Evolutionary conservation across 306 rosid species (phyloP), one percentile per base, ranked within the genome.

Genomic region (Begonia fuchsioides): DNA sequence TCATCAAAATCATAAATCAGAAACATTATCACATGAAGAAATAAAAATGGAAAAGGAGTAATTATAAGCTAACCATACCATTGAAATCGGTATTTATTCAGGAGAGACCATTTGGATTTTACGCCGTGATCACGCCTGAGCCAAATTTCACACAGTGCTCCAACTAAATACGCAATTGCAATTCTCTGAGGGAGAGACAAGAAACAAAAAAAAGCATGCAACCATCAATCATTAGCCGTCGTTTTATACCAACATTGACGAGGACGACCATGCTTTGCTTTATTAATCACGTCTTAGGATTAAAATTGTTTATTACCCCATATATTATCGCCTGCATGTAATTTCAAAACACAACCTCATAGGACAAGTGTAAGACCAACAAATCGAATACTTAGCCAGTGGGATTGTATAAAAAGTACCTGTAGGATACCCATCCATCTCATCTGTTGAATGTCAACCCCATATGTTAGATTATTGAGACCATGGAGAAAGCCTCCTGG

Each of bases 91-190:
- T 85, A 92, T 61, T 85, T 79, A 64, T 60, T 75, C 52, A 80
- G 49, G 51, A 92, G 64, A 51, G 96, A 74, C 38, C 63, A 51
- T 65, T 75, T 79, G 9, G 92, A 82, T 62, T 62, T 75, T 32
- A 71, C 81, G 57, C 61, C 45, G 43, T 54, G 53, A 45, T 68
- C 77, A n/a, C 79, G 62, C 78, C 78, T 85, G 49, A 92, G 78
- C 98, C 98, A 92, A 61, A 85, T 92, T 73, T 92, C 98, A 63
- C 93, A 79, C 20, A 85, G 64, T 8, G 98, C 98, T 2, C 85
- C 58, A 50, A 79, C 38, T 53, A 85, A 70, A 72, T 85, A 85
- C 9, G 87, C 96, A 44, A 92, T 38, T 32, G 86, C 96, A 54
- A 85, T 92, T 72, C 98, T 77, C 98, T 92, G 79, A 3, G 45